Evolutionary conservation across 225 moss, liverwort and hornwort genomes (phyloP).

Genomic region (Physcomitrellopsis africana): DNA sequence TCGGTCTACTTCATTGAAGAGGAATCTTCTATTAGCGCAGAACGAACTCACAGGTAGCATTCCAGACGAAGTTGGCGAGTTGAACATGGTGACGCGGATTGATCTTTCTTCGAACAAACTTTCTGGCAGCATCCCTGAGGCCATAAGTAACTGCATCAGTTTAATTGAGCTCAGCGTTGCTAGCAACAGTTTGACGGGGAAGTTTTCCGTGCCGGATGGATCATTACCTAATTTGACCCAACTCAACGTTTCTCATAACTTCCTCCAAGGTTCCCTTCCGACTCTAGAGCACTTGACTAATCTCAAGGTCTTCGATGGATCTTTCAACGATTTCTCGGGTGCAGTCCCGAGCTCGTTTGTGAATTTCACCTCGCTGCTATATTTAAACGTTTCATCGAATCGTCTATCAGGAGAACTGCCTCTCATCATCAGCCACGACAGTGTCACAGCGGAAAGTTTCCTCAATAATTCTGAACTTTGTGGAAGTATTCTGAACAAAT

Average conservation of each 20-base stretch:
- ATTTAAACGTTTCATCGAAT: constrained; percentile 55
- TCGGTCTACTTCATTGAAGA: constrained; percentile 20
- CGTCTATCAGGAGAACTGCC: constrained; percentile 49
- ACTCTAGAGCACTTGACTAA: constrained; percentile 23
- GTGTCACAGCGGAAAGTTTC: constrained; percentile 44
- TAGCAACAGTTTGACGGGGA: constrained; percentile 32
- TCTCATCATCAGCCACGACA: constrained; percentile 28
- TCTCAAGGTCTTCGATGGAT: constrained; percentile 45
- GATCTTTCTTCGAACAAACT: constrained; percentile 55
- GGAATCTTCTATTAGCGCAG: constrained; percentile 35
- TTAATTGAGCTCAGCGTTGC: constrained; percentile 39
- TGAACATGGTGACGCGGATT: constrained; percentile 37
- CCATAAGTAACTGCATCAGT: constrained; percentile 36
- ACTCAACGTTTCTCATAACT: constrained; percentile 44
- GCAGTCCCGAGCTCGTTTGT: constrained; percentile 25
- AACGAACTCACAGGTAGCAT: constrained; percentile 48
- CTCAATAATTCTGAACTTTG: constrained; percentile 51
- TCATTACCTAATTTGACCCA: constrained; percentile 19
- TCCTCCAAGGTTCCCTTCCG: constrained; percentile 43
- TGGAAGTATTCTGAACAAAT: constrained; percentile 30
- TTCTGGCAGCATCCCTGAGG: constrained; percentile 44
- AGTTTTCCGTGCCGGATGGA: constrained; percentile 17
- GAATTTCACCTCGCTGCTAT: constrained; percentile 24
- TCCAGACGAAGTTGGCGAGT: constrained; percentile 34
- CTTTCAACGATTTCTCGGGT: constrained; percentile 50